Base-by-base conservation (phyloP, 305 asterid species). In the Fraxinus velutina region DNA sequence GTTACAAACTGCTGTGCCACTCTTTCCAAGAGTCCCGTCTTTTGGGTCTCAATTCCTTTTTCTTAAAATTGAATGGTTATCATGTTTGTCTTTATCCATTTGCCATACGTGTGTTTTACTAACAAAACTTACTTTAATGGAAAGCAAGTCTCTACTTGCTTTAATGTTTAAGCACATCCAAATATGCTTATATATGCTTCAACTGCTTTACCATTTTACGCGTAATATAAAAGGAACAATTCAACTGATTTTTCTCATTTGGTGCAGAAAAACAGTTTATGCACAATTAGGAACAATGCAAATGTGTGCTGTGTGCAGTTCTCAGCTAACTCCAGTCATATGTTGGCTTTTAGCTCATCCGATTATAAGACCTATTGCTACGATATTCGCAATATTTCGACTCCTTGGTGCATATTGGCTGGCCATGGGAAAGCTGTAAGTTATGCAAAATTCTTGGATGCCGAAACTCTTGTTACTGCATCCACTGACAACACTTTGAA, bases 401-500 rank as follows among this genome's bases (percentile, higher is more conserved):
- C 68, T 77, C 98, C 98, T 66, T 92, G 97, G 97, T 93, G 97
- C 81, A 80, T 90, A 84, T 90, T 96, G 90, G 95, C 92, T 47
- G 99, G 98, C 82, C 99, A 96, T 66, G 92, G 87, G 84, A 96
- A 92, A 90, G 89, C 98, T 75, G 99, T 94, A 77, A 94, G 98
- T 88, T 92, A 92, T 82, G 93, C 93, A 2, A 96, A 90, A 87
- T 96, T 96, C 85, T 85, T 94, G 87, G 97, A 92, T 88, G 85
- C 93, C 21, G 91, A 82, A 83, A 92, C 95, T 4, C 86, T 96
- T 76, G 89, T 92, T 84, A 88, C 99, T 81, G 99, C 99, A 80
- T 96, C 99, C 79, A 94, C 97, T 1, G 99, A 96, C 89, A 96
- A 93, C 89, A 92, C 98, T 8, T 83, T 96, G 83, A 94, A 92